Percentiles rank a stretch among this genome's conserved stretches.
These are phyloP conservation scores for Emericellopsis terricola DNA, from an alignment of 495 filamentous ascomycete species.

Conservation along the genomic window DNA sequence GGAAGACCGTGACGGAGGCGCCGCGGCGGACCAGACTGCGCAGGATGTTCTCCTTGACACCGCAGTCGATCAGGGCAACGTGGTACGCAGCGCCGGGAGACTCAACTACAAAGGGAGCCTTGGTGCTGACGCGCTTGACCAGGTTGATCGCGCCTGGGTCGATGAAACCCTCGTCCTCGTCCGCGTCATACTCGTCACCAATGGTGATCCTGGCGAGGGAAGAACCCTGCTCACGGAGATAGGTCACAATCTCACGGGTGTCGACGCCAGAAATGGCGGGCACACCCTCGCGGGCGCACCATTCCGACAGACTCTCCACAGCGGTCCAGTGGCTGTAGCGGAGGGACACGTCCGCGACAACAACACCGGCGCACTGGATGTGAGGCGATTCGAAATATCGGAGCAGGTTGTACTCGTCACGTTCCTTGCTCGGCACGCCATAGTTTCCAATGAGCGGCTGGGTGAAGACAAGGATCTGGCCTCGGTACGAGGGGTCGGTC, in stretches of 20 bases:
- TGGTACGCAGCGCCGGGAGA: constrained; percentile 66
- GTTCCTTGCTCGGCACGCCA: constrained; percentile 63
- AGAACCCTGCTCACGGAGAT: constrained; percentile 86
- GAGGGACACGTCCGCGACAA: constrained; percentile 84
- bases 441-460: constrained; percentile 99
- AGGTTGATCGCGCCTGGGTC: constrained; percentile 94
- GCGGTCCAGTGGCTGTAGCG: constrained; percentile 98
- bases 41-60: constrained; percentile 98
- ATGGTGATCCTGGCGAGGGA: constrained; percentile 90
- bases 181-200: constrained; percentile 95
- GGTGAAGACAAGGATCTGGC: constrained; percentile 96
- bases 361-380: constrained; percentile 88
- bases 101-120: constrained; percentile 87
- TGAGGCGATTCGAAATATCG: constrained; percentile 94
- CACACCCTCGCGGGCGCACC: constrained; percentile 91
- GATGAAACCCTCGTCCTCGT: constrained; percentile 90
- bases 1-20: constrained; percentile 78
- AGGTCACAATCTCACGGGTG: constrained; percentile 89
- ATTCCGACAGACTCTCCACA: constrained; percentile 78
- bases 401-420: constrained; percentile 61
- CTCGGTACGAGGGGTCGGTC: constrained; percentile 97
- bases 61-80: constrained; percentile 90
- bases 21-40: constrained; percentile 80
- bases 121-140: constrained; percentile 88
- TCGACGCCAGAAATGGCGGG: constrained; percentile 95